Evolutionary conservation across 2,329 filamentous ascomycete species (phyloP).

Genomic region (Emydomyces testavorans): DNA sequence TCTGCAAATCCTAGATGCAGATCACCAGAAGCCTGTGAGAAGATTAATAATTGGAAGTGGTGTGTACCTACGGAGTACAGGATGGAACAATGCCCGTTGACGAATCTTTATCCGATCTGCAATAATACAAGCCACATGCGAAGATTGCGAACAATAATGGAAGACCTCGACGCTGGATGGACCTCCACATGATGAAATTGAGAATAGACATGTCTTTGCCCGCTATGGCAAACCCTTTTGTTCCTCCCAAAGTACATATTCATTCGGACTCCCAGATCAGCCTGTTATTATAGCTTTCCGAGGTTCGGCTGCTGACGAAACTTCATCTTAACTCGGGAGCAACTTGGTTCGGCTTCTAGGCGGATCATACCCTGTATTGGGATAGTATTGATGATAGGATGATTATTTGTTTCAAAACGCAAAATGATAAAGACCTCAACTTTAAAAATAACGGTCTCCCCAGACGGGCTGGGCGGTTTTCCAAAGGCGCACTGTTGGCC

Average conservation of each 20-base stretch:
- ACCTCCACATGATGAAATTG: too few species aligned
- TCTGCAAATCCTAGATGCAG: conserved; percentile 1
- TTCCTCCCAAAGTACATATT: too few species aligned
- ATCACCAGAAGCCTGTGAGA: background rate
- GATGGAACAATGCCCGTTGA: too few species aligned
- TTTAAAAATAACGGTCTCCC: background rate
- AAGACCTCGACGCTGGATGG: too few species aligned
- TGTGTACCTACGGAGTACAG: too few species aligned
- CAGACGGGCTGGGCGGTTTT: too few species aligned
- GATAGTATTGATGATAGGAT: background rate
- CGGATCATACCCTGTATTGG: conserved; percentile 6
- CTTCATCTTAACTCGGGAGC: conserved; percentile 2
- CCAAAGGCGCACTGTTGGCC: too few species aligned
- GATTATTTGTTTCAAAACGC: background rate
- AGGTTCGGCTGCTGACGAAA: conserved; percentile 5
- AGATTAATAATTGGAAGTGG: too few species aligned
- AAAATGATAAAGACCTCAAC: background rate
- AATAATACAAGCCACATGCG: too few species aligned
- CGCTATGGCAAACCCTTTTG: background rate
- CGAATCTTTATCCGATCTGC: too few species aligned
- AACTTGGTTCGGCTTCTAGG: background rate
- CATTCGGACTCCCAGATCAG: background rate
- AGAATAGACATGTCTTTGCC: conserved; percentile 4
- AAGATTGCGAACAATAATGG: too few species aligned
- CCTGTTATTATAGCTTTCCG: conserved; percentile 3